Evolutionary conservation across 169 alveolate genomes (phyloP), one percentile per base, ranked within the genome.

Genomic region (Plasmodium relictum): DNA sequence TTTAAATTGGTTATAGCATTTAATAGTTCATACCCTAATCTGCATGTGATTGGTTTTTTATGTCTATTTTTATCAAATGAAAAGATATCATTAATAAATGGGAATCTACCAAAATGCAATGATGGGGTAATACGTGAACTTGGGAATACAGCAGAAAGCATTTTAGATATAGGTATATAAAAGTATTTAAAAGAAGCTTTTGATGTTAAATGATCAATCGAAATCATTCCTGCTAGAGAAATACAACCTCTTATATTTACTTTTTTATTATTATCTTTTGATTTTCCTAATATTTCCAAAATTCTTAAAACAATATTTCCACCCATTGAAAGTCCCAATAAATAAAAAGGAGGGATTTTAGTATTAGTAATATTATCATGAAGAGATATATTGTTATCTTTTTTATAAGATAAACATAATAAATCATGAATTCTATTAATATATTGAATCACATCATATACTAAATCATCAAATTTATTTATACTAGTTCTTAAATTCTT

Each of bases 261-360:
- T 37, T 66, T 80, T 7, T 44, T 42, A 16, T 41, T 69, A 42
- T 78, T 88, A 61, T 65, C 72, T 70, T 63, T 74, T 52, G 91
- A 76, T 31, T 62, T 74, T n/a, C 71, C 58, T 39, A 80, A 56
- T n/a, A 76, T 73, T 59, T 92, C 91, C 58, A 89, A 73, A 12
- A 62, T 50, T 24, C 95, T 41, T 39, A 91, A 61, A 18, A 88
- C 94, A 12, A 93, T 89, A 88, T 91, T 91, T 10, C 96, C 96
- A 3, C 96, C 96, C 96, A 93, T 93, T 26, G 94, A 89, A 18
- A 91, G 44, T 6, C 96, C 96, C 62, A 74, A 73, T n/a, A 93
- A 73, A 87, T 88, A 88, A 50, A 83, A 76, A 48, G 88, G 93
- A 3, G 92, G 86, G 12, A 80, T 80, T 10, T 52, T 52, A 22